Percentiles rank a stretch among this genome's conserved stretches.
Conservation (phyloP, 164 flowering plant genomes). For the Magnolia changhungtana region DNA sequence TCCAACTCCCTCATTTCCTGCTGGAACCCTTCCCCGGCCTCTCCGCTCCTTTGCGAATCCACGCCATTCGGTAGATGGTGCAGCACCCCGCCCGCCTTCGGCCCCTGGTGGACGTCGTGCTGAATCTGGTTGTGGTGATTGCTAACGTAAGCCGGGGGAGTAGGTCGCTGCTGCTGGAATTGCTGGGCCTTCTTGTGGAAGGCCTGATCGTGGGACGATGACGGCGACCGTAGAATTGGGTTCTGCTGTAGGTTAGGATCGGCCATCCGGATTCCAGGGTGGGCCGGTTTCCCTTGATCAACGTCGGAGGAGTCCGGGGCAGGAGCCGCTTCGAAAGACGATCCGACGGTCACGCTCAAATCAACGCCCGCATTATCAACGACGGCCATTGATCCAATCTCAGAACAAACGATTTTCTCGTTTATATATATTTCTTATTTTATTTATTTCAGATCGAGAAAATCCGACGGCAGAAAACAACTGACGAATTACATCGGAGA, state of each 20-base stretch:
- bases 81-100: conserved; percentile 11
- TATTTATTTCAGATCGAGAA: neutral
- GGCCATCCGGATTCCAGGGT: conserved; percentile 11
- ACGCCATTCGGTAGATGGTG: conserved; percentile 17
- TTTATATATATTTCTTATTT: neutral
- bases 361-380: conserved; percentile 55
- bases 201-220: conserved; percentile 18
- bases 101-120: conserved; percentile 1
- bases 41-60: conserved; percentile 29
- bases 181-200: conserved; percentile 20
- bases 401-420: neutral
- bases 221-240: neutral
- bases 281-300: conserved; percentile 21
- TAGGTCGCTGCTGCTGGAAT: conserved; percentile 16
- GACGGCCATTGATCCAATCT: conserved; percentile 42
- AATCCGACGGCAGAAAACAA: neutral
- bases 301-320: conserved; percentile 21
- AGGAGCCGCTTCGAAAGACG: conserved; percentile 25
- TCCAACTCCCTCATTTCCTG: conserved; percentile 75
- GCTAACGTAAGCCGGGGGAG: neutral
- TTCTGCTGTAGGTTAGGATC: conserved; percentile 16
- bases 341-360: conserved; percentile 26
- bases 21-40: conserved; percentile 40
- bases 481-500: neutral
- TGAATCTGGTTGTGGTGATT: conserved; percentile 4